Evolutionary conservation across 2,329 filamentous ascomycete genomes (phyloP).

Genomic region (Aspergillus thermomutatus): DNA sequence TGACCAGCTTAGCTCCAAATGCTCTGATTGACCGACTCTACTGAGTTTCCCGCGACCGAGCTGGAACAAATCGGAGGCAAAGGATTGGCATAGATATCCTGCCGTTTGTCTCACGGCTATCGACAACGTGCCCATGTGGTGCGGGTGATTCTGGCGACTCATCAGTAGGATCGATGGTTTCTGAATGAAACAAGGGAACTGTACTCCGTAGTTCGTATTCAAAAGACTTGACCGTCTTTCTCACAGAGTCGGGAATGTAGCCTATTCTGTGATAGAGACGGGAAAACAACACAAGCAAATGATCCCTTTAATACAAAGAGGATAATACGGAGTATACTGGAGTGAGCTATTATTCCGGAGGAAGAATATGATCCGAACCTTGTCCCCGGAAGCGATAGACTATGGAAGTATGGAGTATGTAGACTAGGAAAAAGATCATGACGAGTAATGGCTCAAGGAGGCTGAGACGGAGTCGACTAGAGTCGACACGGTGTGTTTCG

Average conservation of each 20-base stretch:
- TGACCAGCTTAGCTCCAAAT: not conserved
- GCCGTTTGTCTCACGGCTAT: not conserved
- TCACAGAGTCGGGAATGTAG: not conserved
- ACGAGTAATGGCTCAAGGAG: not conserved
- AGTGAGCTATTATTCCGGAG: not conserved
- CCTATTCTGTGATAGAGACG: not conserved
- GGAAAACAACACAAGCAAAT: not conserved
- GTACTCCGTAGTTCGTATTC: not conserved
- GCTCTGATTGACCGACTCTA: not conserved
- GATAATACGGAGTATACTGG: not conserved
- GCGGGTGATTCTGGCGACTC: too few species aligned
- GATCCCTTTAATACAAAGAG: not conserved
- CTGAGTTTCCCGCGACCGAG: not conserved
- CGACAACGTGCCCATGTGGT: not conserved
- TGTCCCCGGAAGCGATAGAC: not conserved
- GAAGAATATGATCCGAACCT: not conserved
- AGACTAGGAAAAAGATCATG: too few species aligned
- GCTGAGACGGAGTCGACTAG: not conserved
- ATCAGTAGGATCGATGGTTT: too few species aligned
- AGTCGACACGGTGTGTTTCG: not conserved
- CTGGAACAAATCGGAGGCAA: not conserved
- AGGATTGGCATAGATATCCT: not conserved
- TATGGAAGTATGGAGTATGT: not conserved
- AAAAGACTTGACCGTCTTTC: not conserved
- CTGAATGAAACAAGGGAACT: too few species aligned